These are phyloP conservation scores for Fraxinus sp. DNA, from an alignment of 305 asterid genomes.

Conservation along the genomic window DNA sequence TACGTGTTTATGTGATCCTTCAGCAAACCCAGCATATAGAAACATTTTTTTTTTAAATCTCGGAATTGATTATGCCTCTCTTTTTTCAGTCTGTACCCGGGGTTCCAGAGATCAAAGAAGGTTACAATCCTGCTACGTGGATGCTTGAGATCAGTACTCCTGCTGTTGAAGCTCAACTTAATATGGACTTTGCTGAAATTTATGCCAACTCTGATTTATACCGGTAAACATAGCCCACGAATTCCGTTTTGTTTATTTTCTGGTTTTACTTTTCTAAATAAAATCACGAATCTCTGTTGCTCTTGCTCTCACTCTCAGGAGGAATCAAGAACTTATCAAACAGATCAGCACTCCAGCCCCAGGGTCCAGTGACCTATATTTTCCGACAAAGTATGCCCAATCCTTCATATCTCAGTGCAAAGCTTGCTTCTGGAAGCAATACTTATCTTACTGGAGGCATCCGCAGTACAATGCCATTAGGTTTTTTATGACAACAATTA, in stretches of 20 bases:
- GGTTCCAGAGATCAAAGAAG: constrained; percentile 76
- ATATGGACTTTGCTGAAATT: constrained; percentile 67
- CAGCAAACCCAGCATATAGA: not conserved
- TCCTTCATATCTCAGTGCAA: constrained; percentile 65
- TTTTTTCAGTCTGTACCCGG: constrained; percentile 65
- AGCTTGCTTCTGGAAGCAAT: constrained; percentile 95
- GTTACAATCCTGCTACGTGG: constrained; percentile 90
- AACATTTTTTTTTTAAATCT: not conserved
- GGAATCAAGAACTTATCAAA: constrained; percentile 74
- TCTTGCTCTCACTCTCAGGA: constrained; percentile 40
- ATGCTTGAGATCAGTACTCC: constrained; percentile 79
- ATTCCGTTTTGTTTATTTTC: not conserved
- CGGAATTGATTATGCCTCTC: constrained; percentile 6
- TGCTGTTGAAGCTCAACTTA: constrained; percentile 67
- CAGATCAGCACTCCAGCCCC: constrained; percentile 70
- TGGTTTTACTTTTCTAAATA: not conserved
- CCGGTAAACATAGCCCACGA: constrained; percentile 41
- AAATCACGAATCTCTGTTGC: not conserved
- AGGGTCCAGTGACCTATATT: constrained; percentile 66
- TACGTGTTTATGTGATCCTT: not conserved
- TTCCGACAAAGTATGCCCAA: constrained; percentile 67
- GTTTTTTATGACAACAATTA: constrained; percentile 63
- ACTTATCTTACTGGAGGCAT: constrained; percentile 87
- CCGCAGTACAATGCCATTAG: constrained; percentile 76
- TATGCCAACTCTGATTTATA: constrained; percentile 68